These are phyloP conservation scores for Vitis hybrid DNA, from an alignment of 177 flowering plant genomes.

Conservation along the genomic window DNA sequence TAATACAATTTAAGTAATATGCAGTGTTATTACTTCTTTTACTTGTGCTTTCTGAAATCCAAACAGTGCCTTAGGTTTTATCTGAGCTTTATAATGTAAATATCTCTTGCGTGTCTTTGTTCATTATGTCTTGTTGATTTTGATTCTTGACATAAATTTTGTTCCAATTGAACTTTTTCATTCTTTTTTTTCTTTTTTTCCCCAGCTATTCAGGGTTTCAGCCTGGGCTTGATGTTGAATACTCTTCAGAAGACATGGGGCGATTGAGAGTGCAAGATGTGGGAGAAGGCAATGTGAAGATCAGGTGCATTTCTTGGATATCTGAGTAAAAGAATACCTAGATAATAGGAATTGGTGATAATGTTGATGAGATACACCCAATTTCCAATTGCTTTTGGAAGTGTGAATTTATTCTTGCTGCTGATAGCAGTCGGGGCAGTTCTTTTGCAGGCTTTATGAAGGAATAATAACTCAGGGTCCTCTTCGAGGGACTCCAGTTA, in stretches of 20 bases:
- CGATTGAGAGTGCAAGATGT: constrained; percentile 74
- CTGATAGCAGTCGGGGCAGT: constrained; percentile 57
- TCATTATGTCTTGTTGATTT: not conserved
- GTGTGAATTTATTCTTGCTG: constrained; percentile 13
- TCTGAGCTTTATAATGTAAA: too few relatives aligned
- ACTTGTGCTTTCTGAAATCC: too few relatives aligned
- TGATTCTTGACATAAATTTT: not conserved
- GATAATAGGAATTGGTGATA: not conserved
- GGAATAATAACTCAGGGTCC: constrained; percentile 87
- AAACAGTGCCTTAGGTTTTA: too few relatives aligned
- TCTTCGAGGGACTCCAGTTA: constrained; percentile 53
- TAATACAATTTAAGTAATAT: too few relatives aligned
- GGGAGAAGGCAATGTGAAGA: constrained; percentile 82
- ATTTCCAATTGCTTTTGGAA: not conserved
- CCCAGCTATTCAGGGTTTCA: constrained; percentile 67
- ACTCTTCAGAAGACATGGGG: constrained; percentile 46
- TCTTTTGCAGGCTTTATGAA: constrained; percentile 80
- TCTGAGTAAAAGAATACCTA: not conserved
- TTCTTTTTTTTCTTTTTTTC: not conserved
- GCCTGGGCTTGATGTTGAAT: constrained; percentile 36
- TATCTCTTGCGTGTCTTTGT: not conserved
- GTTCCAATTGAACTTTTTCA: not conserved
- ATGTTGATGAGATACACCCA: not conserved
- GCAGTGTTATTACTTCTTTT: too few relatives aligned
- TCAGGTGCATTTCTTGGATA: constrained; percentile 54